Conservation (phyloP, 2,329 filamentous ascomycete genomes). For the Cordyceps cicadae region DNA sequence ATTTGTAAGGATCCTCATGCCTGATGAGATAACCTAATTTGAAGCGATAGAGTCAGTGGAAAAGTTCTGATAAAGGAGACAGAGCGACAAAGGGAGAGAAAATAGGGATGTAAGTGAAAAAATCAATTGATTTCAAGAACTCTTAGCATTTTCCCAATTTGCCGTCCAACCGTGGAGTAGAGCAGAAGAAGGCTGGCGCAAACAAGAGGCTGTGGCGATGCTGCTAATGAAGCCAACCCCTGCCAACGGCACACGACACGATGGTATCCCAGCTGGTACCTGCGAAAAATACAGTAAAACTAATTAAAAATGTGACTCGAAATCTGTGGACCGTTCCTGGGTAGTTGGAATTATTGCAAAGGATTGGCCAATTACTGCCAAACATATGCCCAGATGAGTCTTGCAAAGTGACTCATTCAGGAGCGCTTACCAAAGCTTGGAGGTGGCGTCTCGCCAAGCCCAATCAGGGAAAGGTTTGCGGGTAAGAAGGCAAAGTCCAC, state of each 20-base stretch:
- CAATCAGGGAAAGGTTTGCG: constrained; percentile 1
- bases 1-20: no score
- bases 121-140: no score
- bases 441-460: constrained; percentile 11
- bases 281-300: not conserved
- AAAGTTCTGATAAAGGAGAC: no score
- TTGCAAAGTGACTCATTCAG: constrained; percentile 8
- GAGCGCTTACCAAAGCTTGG: not conserved
- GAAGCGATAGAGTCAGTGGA: no score
- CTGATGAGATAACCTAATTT: no score
- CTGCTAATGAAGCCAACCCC: no score
- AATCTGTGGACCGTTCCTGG: not conserved
- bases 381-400: not conserved
- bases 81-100: no score
- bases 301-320: constrained; percentile 1
- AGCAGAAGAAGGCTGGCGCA: not conserved
- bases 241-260: not conserved
- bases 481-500: not conserved
- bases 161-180: no score
- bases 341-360: not conserved
- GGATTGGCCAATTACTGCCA: constrained; percentile 4
- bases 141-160: no score
- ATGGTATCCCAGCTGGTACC: not conserved
- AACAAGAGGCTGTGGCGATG: not conserved
- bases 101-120: no score